A percentile compares a stretch with the other conserved stretches of the same genome.
phyloP scores from a whole-genome alignment of 164 flowering plant species.

The Warburgia ugandensis region DNA sequence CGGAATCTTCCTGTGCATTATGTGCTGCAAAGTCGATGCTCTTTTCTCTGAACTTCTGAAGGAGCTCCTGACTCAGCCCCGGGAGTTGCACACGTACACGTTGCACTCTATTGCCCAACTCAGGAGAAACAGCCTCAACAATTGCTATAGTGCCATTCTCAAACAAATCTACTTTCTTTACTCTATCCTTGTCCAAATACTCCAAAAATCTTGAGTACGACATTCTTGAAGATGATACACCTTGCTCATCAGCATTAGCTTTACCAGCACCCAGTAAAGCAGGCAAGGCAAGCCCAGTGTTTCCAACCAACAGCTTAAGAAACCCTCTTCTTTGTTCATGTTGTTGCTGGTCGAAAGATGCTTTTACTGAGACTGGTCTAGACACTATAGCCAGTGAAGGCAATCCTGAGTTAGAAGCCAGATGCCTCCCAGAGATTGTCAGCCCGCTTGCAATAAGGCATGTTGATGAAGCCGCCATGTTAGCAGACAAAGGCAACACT shows the following conservation, averaged over 20 bases:
- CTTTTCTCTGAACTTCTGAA: conserved; percentile 89
- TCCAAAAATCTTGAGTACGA: conserved; percentile 90
- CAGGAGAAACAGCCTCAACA: conserved; percentile 89
- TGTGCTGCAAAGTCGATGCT: conserved; percentile 96
- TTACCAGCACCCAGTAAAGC: conserved; percentile 49
- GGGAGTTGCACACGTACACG: conserved; percentile 91
- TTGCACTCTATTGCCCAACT: conserved; percentile 79
- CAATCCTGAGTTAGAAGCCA: conserved; percentile 27
- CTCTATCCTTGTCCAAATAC: conserved; percentile 78
- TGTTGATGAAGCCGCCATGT: conserved; percentile 76
- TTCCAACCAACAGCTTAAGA: conserved; percentile 66
- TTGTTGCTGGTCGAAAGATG: conserved; percentile 46
- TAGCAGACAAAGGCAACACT: conserved; percentile 1
- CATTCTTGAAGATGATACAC: conserved; percentile 92
- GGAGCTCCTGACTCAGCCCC: conserved; percentile 85
- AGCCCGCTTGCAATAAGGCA: conserved; percentile 59
- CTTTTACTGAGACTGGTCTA: conserved; percentile 35
- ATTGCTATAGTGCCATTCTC: conserved; percentile 97
- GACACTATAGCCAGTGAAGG: conserved; percentile 32
- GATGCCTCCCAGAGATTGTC: conserved; percentile 39
- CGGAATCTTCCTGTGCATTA: conserved; percentile 83
- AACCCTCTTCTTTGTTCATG: conserved; percentile 70
- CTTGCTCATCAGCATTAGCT: conserved; percentile 89
- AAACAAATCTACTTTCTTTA: conserved; percentile 73
- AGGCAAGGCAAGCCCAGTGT: conserved; percentile 56